Evolutionary conservation across 306 rosid species (phyloP), one percentile per base, ranked within the genome.

Genomic region (Lagenaria siceraria): DNA sequence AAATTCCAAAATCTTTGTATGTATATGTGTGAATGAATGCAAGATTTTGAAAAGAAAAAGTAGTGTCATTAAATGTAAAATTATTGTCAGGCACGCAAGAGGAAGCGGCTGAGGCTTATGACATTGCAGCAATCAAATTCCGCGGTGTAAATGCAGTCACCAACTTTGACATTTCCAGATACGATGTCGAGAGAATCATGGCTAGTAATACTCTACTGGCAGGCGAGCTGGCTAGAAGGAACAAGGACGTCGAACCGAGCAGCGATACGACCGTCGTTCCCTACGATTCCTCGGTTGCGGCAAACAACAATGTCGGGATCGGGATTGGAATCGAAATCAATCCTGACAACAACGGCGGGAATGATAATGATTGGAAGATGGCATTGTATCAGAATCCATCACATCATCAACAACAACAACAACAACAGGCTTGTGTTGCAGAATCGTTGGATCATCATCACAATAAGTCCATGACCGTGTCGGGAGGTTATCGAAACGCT

Each of bases 51-150:
- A 63, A 54, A 33, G 11, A 4, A 8, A 40, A 40, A 42, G 55
- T 51, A 12, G 55, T 75, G 27, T 35, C 29, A 21, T 75, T 48
- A 29, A 48, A 15, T 73, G 60, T 22, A 7, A 33, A 17, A 11
- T 0, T 13, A 7, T 35, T 71, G 56, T 75, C 75, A 78, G 81
- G 81, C 81, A 78, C 81, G 36, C 81, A 78, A 66, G 76, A 78
- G 81, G 76, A 78, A 78, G 81, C 81, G 10, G 81, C 81, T 9
- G 81, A 78, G 72, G 81, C 81, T 11, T 78, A 78, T 22, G 81
- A 78, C 75, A 66, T 78, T 0, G 81, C 81, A 33, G 81, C 81
- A n/a, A 68, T 78, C 63, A 78, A 66, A 68, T 78, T 78, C 75
- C 81, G 81, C n/a, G 81, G 81, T 10, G 54, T 78, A 51, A 78